A percentile compares a stretch with the other conserved stretches of the same genome.
Evolutionary conservation across 176 grass and related monocot species (phyloP).

Genomic region (Lolium multiflorum): DNA sequence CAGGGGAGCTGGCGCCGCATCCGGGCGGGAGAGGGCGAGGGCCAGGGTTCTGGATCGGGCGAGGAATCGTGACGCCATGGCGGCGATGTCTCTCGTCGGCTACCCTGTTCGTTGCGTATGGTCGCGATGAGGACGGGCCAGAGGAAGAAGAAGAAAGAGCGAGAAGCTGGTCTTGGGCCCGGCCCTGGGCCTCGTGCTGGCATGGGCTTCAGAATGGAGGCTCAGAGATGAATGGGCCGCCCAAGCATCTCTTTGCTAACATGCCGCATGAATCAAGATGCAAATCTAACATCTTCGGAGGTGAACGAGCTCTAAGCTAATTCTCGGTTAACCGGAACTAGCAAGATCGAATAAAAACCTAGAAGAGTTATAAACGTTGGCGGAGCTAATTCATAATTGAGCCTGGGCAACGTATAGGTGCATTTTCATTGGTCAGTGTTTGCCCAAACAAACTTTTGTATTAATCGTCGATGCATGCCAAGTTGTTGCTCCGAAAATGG

Average conservation of each 20-base stretch:
- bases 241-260: background rate
- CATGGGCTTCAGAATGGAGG: background rate
- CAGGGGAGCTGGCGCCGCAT: background rate
- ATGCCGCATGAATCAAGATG: too few species aligned
- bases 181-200: background rate
- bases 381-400: too few species aligned
- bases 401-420: too few species aligned
- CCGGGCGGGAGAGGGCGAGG: conserved; percentile 37
- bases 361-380: too few species aligned
- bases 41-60: conserved; percentile 46
- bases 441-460: too few species aligned
- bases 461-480: too few species aligned
- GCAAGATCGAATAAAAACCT: too few species aligned
- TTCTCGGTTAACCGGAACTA: too few species aligned
- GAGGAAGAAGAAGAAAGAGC: background rate
- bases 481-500: too few species aligned
- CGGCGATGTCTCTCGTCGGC: background rate
- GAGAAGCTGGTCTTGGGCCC: background rate
- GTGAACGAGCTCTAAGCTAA: too few species aligned
- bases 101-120: background rate
- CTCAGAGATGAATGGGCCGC: background rate
- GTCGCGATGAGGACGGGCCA: background rate
- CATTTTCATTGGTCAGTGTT: too few species aligned
- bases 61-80: conserved; percentile 57
- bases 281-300: background rate